Conservation (phyloP, 1,139 yeast species). For the Hanseniaspora uvarum region DNA sequence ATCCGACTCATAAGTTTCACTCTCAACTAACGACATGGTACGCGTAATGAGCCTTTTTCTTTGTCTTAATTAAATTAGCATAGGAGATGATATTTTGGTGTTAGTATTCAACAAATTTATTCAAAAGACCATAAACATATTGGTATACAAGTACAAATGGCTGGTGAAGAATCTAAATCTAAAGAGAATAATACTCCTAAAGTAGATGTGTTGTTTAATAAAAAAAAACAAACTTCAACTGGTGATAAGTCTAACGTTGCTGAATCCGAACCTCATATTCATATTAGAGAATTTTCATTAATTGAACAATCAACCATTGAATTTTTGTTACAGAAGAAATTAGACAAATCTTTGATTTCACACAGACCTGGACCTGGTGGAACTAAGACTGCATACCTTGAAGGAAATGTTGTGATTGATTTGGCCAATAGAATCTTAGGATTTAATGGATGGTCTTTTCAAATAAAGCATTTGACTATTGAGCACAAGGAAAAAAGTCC, state of each 20-base stretch:
- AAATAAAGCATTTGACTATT: constrained; percentile 52
- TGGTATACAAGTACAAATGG: background rate
- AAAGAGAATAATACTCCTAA: background rate
- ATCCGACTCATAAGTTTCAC: too few relatives aligned
- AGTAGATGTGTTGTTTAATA: background rate
- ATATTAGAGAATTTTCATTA: constrained; percentile 12
- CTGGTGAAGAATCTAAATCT: background rate
- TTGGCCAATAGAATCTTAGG: constrained; percentile 75
- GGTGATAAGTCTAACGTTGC: background rate
- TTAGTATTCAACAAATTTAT: background rate
- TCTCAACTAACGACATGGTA: background rate
- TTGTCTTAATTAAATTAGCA: background rate
- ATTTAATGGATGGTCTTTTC: constrained; percentile 72
- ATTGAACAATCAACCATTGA: constrained; percentile 11
- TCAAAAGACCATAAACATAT: background rate
- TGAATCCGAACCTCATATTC: constrained; percentile 5
- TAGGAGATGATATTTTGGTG: background rate
- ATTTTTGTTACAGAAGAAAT: constrained; percentile 6
- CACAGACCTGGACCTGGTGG: constrained; percentile 67
- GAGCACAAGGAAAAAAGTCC: constrained; percentile 55
- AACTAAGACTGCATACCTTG: constrained; percentile 56
- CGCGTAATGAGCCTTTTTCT: background rate
- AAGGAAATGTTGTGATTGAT: constrained; percentile 73
- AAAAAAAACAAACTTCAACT: constrained; percentile 3
- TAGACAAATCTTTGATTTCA: constrained; percentile 6